Evolutionary conservation across 2,329 filamentous ascomycete genomes (phyloP).

Genomic region (Aspergillus versicolor): DNA sequence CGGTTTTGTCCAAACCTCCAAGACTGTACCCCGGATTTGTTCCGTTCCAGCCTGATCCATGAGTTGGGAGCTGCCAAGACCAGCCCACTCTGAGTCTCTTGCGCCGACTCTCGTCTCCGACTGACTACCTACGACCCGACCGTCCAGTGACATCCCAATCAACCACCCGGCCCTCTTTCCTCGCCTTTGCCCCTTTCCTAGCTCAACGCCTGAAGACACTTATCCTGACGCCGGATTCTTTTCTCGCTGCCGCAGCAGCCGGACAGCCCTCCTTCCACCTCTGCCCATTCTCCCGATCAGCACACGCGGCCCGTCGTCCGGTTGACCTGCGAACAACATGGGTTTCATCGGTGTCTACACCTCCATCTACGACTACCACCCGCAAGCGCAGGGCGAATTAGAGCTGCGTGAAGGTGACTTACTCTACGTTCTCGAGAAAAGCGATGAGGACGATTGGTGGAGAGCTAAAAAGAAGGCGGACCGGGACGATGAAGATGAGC

Average conservation of each 20-base stretch:
- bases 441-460: slow-evolving; percentile 83
- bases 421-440: slow-evolving; percentile 85
- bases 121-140: not conserved
- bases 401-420: slow-evolving; percentile 82
- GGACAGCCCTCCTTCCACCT: slow-evolving; percentile 4
- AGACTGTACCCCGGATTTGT: slow-evolving; percentile 8
- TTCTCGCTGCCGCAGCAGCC: slow-evolving; percentile 17
- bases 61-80: slow-evolving; percentile 12
- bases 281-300: not conserved
- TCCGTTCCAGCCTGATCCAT: slow-evolving; percentile 9
- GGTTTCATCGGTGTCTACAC: slow-evolving; percentile 89
- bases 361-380: slow-evolving; percentile 88
- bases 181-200: not conserved
- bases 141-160: not conserved
- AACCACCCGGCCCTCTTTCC: not conserved
- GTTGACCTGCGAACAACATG: slow-evolving; percentile 54
- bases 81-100: slow-evolving; percentile 1
- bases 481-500: slow-evolving; percentile 83
- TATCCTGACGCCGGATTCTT: not conserved
- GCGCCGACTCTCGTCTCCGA: not conserved
- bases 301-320: slow-evolving; percentile 10
- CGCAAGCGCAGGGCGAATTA: slow-evolving; percentile 83
- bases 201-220: not conserved
- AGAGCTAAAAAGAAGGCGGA: slow-evolving; percentile 88
- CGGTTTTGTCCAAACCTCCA: not conserved